Conservation (phyloP, 768 basidiomycete species). For the Omphalotus guepiniiformis region DNA sequence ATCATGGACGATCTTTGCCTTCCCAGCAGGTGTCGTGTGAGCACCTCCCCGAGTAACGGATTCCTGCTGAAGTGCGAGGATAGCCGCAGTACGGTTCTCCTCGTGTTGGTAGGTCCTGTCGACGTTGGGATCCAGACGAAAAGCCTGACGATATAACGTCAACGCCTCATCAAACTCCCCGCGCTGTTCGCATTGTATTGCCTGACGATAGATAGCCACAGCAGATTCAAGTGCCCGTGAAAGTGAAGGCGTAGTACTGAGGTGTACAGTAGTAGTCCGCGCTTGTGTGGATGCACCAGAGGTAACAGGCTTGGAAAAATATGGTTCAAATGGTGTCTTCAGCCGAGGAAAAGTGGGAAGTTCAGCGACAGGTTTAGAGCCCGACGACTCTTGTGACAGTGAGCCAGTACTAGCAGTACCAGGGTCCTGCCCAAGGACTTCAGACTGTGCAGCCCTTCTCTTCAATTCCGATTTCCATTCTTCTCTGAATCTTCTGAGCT, state of each 20-base stretch:
- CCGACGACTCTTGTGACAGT: constrained; percentile 1
- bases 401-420: neutral
- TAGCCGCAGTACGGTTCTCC: constrained; percentile 43
- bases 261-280: neutral
- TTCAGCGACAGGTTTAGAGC: constrained; percentile 7
- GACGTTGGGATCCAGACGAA: constrained; percentile 71
- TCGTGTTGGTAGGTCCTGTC: constrained; percentile 65
- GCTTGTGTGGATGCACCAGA: neutral
- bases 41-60: neutral
- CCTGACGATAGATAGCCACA: constrained; percentile 62
- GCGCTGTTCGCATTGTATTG: constrained; percentile 68
- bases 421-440: neutral
- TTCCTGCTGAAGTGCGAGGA: constrained; percentile 16
- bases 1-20: constrained; percentile 1
- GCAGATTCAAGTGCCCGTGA: constrained; percentile 42
- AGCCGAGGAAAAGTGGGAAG: neutral
- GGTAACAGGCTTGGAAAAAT: neutral
- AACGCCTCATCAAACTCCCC: constrained; percentile 77
- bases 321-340: neutral
- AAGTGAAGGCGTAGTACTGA: constrained; percentile 13
- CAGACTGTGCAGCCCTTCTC: constrained; percentile 25
- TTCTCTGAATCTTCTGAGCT: constrained; percentile 66
- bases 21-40: neutral
- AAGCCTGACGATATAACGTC: constrained; percentile 72
- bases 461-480: constrained; percentile 70